A percentile compares a stretch with the other conserved stretches of the same genome.
phyloP scores from a whole-genome alignment of 495 filamentous ascomycete genomes.

The Penicillium arizonense region DNA sequence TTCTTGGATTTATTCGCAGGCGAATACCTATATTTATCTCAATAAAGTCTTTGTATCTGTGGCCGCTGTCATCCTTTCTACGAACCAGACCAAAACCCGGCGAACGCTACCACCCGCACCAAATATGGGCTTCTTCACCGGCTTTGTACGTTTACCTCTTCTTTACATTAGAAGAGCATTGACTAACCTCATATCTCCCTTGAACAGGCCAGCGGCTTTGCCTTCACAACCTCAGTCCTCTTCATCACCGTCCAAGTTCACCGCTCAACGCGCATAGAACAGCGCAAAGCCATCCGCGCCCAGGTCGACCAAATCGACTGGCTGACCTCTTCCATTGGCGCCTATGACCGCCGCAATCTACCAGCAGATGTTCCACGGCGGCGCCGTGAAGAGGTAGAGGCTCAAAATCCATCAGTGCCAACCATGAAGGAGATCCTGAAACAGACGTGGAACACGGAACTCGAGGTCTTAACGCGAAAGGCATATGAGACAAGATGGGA shows the following conservation, averaged over 20 bases:
- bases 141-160: constrained; percentile 68
- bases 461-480: constrained; percentile 66
- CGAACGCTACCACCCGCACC: constrained; percentile 21
- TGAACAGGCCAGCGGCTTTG: constrained; percentile 69
- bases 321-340: constrained; percentile 48
- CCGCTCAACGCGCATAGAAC: constrained; percentile 64
- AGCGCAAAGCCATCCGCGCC: constrained; percentile 69
- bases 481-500: constrained; percentile 64
- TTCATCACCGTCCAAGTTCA: constrained; percentile 80
- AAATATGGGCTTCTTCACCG: constrained; percentile 70
- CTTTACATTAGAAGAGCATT: not conserved
- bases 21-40: not conserved
- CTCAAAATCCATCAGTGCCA: constrained; percentile 30
- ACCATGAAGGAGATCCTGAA: constrained; percentile 65
- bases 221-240: constrained; percentile 76
- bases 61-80: not conserved
- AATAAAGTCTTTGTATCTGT: not conserved
- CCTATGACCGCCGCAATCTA: constrained; percentile 38
- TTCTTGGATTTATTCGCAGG: not conserved
- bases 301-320: constrained; percentile 61
- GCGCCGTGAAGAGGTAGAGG: constrained; percentile 23
- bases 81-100: not conserved
- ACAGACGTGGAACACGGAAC: constrained; percentile 76
- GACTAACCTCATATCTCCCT: not conserved
- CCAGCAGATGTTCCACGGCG: constrained; percentile 30